phyloP scores from a whole-genome alignment of 1,284 basidiomycete genomes.

The Cutaneotrichosporon cavernicola region DNA sequence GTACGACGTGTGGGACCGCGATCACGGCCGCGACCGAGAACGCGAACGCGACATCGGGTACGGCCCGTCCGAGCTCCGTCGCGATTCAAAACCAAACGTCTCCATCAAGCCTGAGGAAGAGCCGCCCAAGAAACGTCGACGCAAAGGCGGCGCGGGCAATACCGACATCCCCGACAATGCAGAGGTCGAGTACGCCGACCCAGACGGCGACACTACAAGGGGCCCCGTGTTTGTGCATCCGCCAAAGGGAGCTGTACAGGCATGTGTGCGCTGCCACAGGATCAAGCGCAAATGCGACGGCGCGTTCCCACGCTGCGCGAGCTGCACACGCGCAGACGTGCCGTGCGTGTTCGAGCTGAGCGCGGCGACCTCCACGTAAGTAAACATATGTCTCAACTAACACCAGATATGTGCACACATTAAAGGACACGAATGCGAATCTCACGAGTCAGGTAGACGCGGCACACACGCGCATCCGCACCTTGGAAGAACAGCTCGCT shows the following conservation, averaged over 20 bases:
- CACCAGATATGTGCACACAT: conserved; percentile 33
- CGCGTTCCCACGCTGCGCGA: conserved; percentile 41
- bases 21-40: neutral
- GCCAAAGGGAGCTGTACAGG: conserved; percentile 41
- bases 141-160: conserved; percentile 11
- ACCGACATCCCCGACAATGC: conserved; percentile 24
- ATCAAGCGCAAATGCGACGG: conserved; percentile 50
- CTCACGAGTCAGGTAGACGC: conserved; percentile 32
- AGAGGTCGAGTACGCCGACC: conserved; percentile 37
- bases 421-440: conserved; percentile 34
- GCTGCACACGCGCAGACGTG: conserved; percentile 43
- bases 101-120: neutral
- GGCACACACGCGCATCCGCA: conserved; percentile 35
- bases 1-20: neutral
- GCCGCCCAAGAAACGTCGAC: conserved; percentile 16
- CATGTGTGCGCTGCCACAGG: conserved; percentile 46
- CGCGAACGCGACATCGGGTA: conserved; percentile 7
- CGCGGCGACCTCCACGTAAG: conserved; percentile 44
- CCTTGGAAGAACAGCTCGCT: conserved; percentile 35
- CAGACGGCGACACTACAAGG: conserved; percentile 33
- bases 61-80: neutral
- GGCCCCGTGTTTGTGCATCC: conserved; percentile 47
- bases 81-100: neutral
- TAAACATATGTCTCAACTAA: conserved; percentile 12
- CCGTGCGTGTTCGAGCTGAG: conserved; percentile 48